Conservation (phyloP, 139 green algal genomes). For the Monoraphidium neglectum region DNA sequence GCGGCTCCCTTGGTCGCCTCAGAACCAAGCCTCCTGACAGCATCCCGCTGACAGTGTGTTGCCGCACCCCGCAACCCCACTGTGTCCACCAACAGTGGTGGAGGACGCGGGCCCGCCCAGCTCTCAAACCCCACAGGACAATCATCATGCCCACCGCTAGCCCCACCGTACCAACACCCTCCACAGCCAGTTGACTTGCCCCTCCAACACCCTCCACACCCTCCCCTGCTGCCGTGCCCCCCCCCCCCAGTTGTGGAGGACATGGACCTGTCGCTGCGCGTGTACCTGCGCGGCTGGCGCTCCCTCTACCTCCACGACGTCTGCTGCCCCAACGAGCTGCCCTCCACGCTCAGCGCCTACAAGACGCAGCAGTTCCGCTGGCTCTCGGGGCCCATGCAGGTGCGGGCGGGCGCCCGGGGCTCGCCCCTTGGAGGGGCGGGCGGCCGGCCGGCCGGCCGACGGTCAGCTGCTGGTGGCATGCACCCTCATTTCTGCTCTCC, state of each 20-base stretch:
- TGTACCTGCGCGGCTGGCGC: slow-evolving; percentile 50
- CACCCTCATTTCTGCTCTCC: no score
- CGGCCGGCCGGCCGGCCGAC: no score
- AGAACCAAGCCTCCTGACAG: no score
- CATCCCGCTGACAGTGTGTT: no score
- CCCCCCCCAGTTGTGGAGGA: slow-evolving; percentile 32
- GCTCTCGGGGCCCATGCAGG: slow-evolving; percentile 59
- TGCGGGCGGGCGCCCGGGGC: no score
- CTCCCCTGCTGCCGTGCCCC: not conserved
- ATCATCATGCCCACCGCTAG: not conserved
- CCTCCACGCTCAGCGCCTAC: slow-evolving; percentile 90
- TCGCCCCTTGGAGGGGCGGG: no score
- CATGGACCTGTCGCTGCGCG: slow-evolving; percentile 62
- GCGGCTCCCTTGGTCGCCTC: no score
- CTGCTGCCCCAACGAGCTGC: slow-evolving; percentile 77
- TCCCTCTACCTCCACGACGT: slow-evolving; percentile 61
- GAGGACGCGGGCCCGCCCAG: no score
- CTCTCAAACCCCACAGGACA: not conserved
- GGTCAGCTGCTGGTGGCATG: no score
- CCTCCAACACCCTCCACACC: not conserved
- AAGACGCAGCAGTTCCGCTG: slow-evolving; percentile 98
- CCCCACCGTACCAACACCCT: not conserved
- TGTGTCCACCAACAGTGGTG: no score
- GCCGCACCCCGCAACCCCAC: no score
- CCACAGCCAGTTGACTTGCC: not conserved